Percentiles rank a stretch among this genome's conserved stretches.
Conservation (phyloP, 2,329 filamentous ascomycete genomes). For the Colletotrichum musae region DNA sequence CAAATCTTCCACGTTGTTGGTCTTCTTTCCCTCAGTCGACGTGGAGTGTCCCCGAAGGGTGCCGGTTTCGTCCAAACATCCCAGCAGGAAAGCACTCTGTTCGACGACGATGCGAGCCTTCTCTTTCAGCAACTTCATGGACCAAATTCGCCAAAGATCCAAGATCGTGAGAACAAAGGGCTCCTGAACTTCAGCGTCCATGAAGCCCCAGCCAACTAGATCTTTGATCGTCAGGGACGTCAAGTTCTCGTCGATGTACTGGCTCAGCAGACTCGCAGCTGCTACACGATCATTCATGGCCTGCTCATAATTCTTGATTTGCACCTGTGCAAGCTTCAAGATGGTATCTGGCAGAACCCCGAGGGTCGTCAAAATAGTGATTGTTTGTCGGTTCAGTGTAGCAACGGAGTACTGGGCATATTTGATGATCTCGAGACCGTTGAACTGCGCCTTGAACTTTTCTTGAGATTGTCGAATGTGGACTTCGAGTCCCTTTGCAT, state of each 20-base stretch:
- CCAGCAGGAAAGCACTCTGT: conserved; percentile 88
- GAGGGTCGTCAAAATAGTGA: conserved; percentile 84
- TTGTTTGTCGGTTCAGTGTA: conserved; percentile 90
- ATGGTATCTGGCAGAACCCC: conserved; percentile 80
- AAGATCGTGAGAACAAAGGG: conserved; percentile 88
- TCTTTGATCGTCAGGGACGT: conserved; percentile 81
- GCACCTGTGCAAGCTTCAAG: conserved; percentile 73
- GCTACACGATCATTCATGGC: conserved; percentile 77
- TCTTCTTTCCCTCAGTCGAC: conserved; percentile 55
- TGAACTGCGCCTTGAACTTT: conserved; percentile 83
- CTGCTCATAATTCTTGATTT: conserved; percentile 77
- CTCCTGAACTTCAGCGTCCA: conserved; percentile 71
- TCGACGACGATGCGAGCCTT: conserved; percentile 89
- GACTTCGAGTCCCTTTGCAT: conserved; percentile 76
- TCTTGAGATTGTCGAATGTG: conserved; percentile 87
- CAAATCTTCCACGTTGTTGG: conserved; percentile 66
- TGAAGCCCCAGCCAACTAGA: conserved; percentile 87
- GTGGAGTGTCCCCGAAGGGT: conserved; percentile 80
- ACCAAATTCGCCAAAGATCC: conserved; percentile 89
- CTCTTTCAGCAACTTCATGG: conserved; percentile 90
- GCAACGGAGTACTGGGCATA: conserved; percentile 83
- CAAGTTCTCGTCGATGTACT: conserved; percentile 88
- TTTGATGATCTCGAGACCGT: conserved; percentile 87
- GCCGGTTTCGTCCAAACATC: conserved; percentile 88
- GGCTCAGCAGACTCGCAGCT: conserved; percentile 78